These are phyloP conservation scores for Fusarium tanahbumbuense DNA, from an alignment of 2,329 filamentous ascomycete genomes.

Conservation along the genomic window DNA sequence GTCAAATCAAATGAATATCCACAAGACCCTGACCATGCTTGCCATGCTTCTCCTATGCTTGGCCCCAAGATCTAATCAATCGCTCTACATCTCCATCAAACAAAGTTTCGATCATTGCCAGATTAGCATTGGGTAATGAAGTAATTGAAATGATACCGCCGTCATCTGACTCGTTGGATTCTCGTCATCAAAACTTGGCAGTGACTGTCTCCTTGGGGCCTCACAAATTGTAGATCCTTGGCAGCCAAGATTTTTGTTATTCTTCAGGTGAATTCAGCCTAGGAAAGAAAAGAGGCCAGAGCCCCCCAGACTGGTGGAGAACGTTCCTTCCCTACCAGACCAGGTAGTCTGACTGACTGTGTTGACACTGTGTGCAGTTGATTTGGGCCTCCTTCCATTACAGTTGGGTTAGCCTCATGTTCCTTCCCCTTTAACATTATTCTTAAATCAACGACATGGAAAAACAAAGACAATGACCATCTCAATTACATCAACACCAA, in stretches of 20 bases:
- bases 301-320: neutral
- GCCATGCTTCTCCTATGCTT: neutral
- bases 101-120: neutral
- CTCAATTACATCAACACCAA: neutral
- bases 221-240: constrained; percentile 20
- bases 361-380: neutral
- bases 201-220: constrained; percentile 6
- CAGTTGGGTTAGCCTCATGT: neutral
- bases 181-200: constrained; percentile 11
- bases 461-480: neutral
- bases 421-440: neutral
- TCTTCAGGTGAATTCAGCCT: neutral
- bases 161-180: constrained; percentile 18
- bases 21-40: neutral
- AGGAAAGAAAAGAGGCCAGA: neutral
- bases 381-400: neutral
- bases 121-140: neutral
- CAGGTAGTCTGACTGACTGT: too few species aligned
- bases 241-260: constrained; percentile 24
- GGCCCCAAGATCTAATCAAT: neutral
- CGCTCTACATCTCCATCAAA: neutral
- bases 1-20: neutral
- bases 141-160: constrained; percentile 10
- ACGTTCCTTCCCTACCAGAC: too few species aligned
- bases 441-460: constrained; percentile 23